Evolutionary conservation across 768 basidiomycete species (phyloP).

Genomic region (Russula brevipes): DNA sequence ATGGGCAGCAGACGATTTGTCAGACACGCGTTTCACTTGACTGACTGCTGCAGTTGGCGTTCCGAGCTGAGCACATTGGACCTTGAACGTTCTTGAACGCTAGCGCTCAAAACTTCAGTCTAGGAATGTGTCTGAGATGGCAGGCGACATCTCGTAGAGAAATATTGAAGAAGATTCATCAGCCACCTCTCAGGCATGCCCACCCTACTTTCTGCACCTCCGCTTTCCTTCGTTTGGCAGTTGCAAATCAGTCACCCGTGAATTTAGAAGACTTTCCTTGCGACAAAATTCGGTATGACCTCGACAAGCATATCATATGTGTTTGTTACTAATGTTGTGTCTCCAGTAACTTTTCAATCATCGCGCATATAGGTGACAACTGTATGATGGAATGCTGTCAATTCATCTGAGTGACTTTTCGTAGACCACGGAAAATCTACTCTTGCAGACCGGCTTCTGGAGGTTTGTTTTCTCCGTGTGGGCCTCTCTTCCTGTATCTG

Average conservation of each 20-base stretch:
- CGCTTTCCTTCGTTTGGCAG: neutral
- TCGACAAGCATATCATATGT: neutral
- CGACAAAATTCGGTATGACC: slow-evolving; percentile 58
- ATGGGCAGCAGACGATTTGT: slow-evolving; percentile 15
- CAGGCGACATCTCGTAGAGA: slow-evolving; percentile 31
- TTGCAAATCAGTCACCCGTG: slow-evolving; percentile 25
- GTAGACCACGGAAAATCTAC: slow-evolving; percentile 95
- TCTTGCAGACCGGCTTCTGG: slow-evolving; percentile 79
- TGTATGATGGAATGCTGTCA: neutral
- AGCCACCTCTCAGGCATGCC: neutral
- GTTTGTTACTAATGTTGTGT: neutral
- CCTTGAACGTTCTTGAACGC: no score
- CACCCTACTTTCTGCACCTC: slow-evolving; percentile 13
- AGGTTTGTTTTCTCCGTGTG: slow-evolving; percentile 43
- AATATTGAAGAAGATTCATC: slow-evolving; percentile 22
- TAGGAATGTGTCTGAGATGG: slow-evolving; percentile 33
- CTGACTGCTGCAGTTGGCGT: no score
- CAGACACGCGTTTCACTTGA: neutral
- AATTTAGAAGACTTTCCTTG: slow-evolving; percentile 60
- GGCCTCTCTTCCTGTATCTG: slow-evolving; percentile 16
- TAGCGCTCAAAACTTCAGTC: neutral
- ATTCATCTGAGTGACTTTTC: slow-evolving; percentile 2
- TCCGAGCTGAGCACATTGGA: neutral
- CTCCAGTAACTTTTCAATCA: slow-evolving; percentile 86
- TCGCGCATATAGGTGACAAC: slow-evolving; percentile 84